Conservation (phyloP, 331 rosid species). For the Quercus tomentella region DNA sequence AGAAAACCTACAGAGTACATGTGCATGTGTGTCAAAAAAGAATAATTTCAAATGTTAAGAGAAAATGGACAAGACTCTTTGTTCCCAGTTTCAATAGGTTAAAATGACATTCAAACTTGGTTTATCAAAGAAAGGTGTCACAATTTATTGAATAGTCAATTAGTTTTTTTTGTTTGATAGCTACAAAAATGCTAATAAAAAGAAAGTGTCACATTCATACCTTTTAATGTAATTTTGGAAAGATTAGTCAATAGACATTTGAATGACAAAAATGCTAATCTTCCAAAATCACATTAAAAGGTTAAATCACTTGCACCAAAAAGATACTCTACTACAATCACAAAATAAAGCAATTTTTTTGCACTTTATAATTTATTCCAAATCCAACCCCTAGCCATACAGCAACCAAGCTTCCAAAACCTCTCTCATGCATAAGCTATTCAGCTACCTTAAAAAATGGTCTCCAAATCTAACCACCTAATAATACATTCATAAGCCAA, state of each 20-base stretch:
- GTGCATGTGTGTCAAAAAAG: not conserved
- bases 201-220: no score
- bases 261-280: not conserved
- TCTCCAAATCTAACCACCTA: not conserved
- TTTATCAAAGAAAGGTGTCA: conserved; percentile 7
- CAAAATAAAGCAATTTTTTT: not conserved
- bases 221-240: no score
- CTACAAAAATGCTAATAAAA: no score
- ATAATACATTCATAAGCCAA: not conserved
- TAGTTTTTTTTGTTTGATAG: not conserved
- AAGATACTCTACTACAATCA: not conserved
- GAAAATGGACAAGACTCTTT: not conserved
- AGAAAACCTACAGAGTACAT: not conserved
- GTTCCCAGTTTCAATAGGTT: conserved; percentile 2
- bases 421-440: conserved; percentile 1
- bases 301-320: not conserved
- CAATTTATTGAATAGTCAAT: not conserved
- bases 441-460: not conserved
- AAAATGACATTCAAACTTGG: not conserved
- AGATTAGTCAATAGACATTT: not conserved
- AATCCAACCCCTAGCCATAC: not conserved
- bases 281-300: not conserved
- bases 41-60: not conserved
- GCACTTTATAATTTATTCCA: not conserved
- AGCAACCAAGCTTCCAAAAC: not conserved